A percentile compares a stretch with the other conserved stretches of the same genome.
Evolutionary conservation across 441 rosid genomes (phyloP).

Genomic region (Cnidoscolus chayamansa): DNA sequence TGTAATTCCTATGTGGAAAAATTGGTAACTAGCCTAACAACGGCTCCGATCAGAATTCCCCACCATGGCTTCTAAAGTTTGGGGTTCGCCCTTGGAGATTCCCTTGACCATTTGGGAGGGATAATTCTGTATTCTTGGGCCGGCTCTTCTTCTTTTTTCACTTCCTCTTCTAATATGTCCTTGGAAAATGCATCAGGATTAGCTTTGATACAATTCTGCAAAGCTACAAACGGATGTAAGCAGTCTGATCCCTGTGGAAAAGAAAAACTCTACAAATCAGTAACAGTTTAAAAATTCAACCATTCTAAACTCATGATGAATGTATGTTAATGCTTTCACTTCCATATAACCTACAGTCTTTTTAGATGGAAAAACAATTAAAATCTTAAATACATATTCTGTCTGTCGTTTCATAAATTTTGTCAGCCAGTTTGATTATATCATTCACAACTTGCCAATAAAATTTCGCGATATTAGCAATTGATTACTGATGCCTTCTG

Average conservation of each 20-base stretch:
- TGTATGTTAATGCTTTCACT: background rate
- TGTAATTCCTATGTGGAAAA: background rate
- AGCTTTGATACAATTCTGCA: slow-evolving; percentile 75
- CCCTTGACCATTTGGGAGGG: slow-evolving; percentile 76
- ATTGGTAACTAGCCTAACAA: background rate
- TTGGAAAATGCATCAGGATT: slow-evolving; percentile 69
- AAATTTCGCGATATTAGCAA: background rate
- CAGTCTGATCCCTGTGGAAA: slow-evolving; percentile 76
- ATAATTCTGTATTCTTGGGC: slow-evolving; percentile 49
- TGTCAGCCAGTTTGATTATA: background rate
- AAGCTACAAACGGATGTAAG: slow-evolving; percentile 69
- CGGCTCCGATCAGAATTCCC: background rate
- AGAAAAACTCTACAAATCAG: background rate
- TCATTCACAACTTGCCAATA: background rate
- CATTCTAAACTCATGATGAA: background rate
- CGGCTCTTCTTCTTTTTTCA: slow-evolving; percentile 44
- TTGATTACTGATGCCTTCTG: background rate
- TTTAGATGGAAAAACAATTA: background rate
- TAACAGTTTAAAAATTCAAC: background rate
- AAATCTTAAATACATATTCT: background rate
- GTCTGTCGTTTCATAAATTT: background rate
- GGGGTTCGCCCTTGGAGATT: slow-evolving; percentile 43
- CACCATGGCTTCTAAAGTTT: slow-evolving; percentile 39
- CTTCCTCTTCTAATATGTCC: slow-evolving; percentile 44
- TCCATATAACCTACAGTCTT: background rate